A percentile compares a stretch with the other conserved stretches of the same genome.
Conservation (phyloP, 495 filamentous ascomycete species). For the Aspergillus conjunctus region DNA sequence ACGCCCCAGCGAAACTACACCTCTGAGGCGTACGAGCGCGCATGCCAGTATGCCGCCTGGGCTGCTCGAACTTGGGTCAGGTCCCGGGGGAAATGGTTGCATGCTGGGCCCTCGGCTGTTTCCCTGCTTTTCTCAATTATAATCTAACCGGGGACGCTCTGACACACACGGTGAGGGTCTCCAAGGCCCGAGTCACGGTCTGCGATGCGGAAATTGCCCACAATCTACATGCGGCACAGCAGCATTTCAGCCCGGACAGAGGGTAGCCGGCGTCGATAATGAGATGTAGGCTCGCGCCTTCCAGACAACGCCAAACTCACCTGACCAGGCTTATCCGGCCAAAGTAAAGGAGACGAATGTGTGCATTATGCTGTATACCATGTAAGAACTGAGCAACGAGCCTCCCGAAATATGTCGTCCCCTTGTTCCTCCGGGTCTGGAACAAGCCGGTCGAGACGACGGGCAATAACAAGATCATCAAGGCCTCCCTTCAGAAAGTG, state of each 20-base stretch:
- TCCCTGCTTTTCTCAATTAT: slow-evolving; percentile 1
- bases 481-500: background rate
- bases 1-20: background rate
- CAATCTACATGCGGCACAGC: background rate
- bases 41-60: background rate
- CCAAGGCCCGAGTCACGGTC: background rate
- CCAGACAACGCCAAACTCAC: background rate
- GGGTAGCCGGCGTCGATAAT: background rate
- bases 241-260: background rate
- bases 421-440: background rate
- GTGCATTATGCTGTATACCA: background rate
- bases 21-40: background rate
- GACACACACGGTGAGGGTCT: background rate
- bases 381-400: background rate
- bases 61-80: background rate
- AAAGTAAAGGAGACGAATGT: background rate
- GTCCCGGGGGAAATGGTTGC: background rate
- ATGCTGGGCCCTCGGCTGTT: background rate
- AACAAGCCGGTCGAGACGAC: background rate
- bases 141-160: slow-evolving; percentile 1
- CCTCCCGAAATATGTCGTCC: background rate
- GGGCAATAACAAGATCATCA: background rate
- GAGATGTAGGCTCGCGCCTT: background rate
- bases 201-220: background rate
- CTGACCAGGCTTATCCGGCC: background rate